Conservation (phyloP, 225 moss, liverwort and hornwort genomes). For the Neckera pumila region DNA sequence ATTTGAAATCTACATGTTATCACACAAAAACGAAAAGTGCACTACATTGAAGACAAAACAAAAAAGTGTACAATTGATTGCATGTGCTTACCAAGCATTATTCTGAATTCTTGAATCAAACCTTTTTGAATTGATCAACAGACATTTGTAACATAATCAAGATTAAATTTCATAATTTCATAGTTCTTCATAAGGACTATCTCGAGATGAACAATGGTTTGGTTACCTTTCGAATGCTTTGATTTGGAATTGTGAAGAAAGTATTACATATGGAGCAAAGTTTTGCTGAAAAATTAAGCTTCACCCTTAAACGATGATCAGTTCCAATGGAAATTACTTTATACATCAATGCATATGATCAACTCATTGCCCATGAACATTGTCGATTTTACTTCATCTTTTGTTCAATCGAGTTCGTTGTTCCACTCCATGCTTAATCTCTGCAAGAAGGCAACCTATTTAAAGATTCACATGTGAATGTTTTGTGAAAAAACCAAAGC, state of each 20-base stretch:
- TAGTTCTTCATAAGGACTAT: neutral
- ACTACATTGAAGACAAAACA: neutral
- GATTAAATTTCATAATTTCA: neutral
- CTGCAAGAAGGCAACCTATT: neutral
- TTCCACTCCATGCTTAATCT: neutral
- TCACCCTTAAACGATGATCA: neutral
- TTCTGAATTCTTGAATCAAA: neutral
- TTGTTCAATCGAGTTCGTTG: neutral
- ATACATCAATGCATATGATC: neutral
- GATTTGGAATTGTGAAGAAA: neutral
- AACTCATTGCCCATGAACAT: neutral
- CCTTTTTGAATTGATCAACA: neutral
- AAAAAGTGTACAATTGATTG: neutral
- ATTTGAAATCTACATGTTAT: neutral
- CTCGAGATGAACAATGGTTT: neutral
- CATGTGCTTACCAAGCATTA: neutral
- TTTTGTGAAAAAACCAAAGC: neutral
- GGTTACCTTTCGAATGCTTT: neutral
- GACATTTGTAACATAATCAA: neutral
- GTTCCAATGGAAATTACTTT: neutral
- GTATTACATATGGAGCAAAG: fast-evolving
- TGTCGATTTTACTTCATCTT: neutral
- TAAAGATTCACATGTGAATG: neutral
- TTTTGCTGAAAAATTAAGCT: neutral
- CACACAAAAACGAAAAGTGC: neutral